phyloP scores from a whole-genome alignment of 75 land plant genomes.

The Picea sitchensis region DNA sequence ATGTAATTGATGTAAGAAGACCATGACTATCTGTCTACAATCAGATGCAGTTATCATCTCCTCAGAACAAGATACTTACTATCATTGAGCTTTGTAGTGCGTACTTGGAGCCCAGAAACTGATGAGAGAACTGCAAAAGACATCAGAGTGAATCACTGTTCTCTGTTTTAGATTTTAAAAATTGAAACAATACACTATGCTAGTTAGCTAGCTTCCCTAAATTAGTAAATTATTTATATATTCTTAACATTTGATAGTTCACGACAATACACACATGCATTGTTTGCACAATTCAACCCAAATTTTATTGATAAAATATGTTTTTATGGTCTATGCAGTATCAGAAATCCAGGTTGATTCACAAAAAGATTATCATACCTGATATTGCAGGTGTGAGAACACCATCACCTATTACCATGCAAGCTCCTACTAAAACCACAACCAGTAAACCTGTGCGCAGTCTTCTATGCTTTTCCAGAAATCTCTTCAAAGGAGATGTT shows the following conservation, averaged over 20 bases:
- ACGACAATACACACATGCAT: neutral
- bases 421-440: slow-evolving; percentile 68
- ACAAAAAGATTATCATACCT: slow-evolving; percentile 29
- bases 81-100: slow-evolving; percentile 28
- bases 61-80: slow-evolving; percentile 25
- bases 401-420: slow-evolving; percentile 92
- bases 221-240: neutral
- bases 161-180: no score
- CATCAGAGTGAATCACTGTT: neutral
- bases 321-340: neutral
- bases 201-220: neutral
- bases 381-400: slow-evolving; percentile 89
- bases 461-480: slow-evolving; percentile 74
- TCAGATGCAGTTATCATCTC: neutral
- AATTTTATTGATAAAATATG: neutral
- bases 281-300: neutral
- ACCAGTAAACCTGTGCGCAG: slow-evolving; percentile 46
- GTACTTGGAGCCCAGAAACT: slow-evolving; percentile 60
- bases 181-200: neutral
- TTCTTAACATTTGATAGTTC: neutral
- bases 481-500: slow-evolving; percentile 43
- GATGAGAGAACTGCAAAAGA: slow-evolving; percentile 75
- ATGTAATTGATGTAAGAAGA: neutral
- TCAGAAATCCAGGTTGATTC: neutral
- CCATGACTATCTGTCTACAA: neutral